These are phyloP conservation scores for Tylopilus cervinicoccineus DNA, from an alignment of 768 basidiomycete genomes.

Conservation along the genomic window DNA sequence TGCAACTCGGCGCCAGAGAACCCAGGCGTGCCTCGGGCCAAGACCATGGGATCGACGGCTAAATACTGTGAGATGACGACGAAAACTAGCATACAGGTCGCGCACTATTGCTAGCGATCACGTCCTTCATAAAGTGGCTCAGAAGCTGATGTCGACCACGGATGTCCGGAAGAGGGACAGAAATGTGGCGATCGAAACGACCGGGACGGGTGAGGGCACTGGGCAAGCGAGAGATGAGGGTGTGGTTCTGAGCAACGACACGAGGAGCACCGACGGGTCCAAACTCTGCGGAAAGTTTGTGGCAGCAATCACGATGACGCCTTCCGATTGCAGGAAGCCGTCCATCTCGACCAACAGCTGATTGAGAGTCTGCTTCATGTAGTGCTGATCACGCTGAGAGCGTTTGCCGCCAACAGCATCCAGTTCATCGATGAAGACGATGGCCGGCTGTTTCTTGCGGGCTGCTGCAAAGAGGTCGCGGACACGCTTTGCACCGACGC, in stretches of 20 bases:
- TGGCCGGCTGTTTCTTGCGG: slow-evolving; percentile 91
- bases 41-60: slow-evolving; percentile 82
- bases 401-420: slow-evolving; percentile 93
- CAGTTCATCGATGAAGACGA: slow-evolving; percentile 97
- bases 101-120: slow-evolving; percentile 58
- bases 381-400: slow-evolving; percentile 77
- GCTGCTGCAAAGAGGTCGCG: slow-evolving; percentile 93
- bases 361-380: slow-evolving; percentile 93
- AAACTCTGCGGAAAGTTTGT: slow-evolving; percentile 96
- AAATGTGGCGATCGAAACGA: slow-evolving; percentile 90
- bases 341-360: slow-evolving; percentile 97
- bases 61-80: not conserved
- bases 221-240: slow-evolving; percentile 14
- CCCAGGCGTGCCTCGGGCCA: slow-evolving; percentile 92
- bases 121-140: slow-evolving; percentile 83
- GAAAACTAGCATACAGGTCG: not conserved
- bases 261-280: slow-evolving; percentile 61
- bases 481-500: slow-evolving; percentile 91
- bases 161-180: slow-evolving; percentile 92
- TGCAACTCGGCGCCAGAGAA: slow-evolving; percentile 97
- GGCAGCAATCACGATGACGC: slow-evolving; percentile 93
- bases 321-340: slow-evolving; percentile 90
- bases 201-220: slow-evolving; percentile 96
- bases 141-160: slow-evolving; percentile 92
- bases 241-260: not conserved